Conservation (phyloP, 1,139 yeast genomes). For the Saccharomyces pastorianus region DNA sequence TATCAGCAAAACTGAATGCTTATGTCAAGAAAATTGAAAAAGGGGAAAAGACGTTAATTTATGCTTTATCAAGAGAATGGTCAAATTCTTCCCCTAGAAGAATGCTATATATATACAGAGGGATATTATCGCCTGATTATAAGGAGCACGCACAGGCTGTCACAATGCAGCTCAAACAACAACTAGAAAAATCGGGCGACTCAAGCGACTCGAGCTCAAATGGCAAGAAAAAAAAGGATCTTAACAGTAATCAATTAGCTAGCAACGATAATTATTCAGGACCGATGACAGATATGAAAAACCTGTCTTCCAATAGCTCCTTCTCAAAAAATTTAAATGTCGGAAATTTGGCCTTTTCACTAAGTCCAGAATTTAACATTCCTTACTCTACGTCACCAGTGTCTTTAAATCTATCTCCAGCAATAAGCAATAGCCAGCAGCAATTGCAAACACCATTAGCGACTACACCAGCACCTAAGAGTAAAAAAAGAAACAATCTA, state of each 20-base stretch:
- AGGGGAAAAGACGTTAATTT: conserved; percentile 62
- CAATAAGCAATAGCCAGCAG: neutral
- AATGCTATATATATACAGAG: conserved; percentile 80
- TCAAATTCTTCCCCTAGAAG: conserved; percentile 81
- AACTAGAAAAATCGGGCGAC: conserved; percentile 8
- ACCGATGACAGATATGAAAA: neutral
- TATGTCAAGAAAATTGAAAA: conserved; percentile 74
- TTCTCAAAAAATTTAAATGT: conserved; percentile 1
- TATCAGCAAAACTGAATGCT: conserved; percentile 75
- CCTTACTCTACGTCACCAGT: conserved; percentile 74
- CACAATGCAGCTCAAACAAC: conserved; percentile 30
- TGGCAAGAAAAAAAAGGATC: neutral
- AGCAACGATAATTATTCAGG: conserved; percentile 1
- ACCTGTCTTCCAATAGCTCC: neutral
- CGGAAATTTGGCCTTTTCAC: conserved; percentile 11
- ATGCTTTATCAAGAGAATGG: conserved; percentile 78
- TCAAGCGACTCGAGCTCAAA: neutral
- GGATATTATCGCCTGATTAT: conserved; percentile 65
- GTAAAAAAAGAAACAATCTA: neutral
- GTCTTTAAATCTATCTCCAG: conserved; percentile 48
- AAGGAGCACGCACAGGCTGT: conserved; percentile 59
- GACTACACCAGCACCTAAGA: neutral
- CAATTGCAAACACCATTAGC: neutral
- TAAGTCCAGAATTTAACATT: conserved; percentile 34
- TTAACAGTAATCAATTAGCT: neutral